Base-by-base conservation (phyloP, 1,139 yeast genomes). In the Suhomyces bribrorum region DNA sequence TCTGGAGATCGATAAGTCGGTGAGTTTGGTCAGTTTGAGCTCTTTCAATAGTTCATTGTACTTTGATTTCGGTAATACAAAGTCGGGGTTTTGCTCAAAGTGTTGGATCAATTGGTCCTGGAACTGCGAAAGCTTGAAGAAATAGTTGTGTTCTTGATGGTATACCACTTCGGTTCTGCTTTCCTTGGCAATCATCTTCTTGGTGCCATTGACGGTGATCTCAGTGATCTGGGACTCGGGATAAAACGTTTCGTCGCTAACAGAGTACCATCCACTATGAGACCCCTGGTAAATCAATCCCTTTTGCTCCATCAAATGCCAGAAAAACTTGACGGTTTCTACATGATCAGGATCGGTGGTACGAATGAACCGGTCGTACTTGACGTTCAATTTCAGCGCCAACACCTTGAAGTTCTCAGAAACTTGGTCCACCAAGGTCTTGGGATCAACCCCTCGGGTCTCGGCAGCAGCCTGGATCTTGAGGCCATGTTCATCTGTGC, bases 401-500 rank as follows among this genome's bases (percentile, higher is more conserved):
- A 92, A 64, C 1, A 57, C 57, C 49, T 76, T 73, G 62, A 92
- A 92, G 44, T 80, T 80, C 8, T 64, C 57, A 2, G 89, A 78
- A 5, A 87, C 77, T 12, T 64, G 63, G 54, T 92, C 96, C 18
- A 89, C 95, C 53, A 90, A 83, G 33, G 58, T 57, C 51, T 83
- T 73, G 0, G 97, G 92, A 7, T 63, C 64, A 7, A 62, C 54
- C 1, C 71, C 69, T 5, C 69, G 68, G 14, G 73, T 75, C 40
- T 74, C 77, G 2, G 83, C 83, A 0, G 89, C 88, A 35, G 76
- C 73, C 48, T 88, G 95, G 26, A 92, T 90, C 66, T 92, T 92
- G 45, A 89, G 66, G 0, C 99, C 99, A 59, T 92, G 98, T 61
- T 92, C 99, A 59, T 92, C 99, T 0, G 97, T 90, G 1, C 99